Percentiles rank a stretch among this genome's conserved stretches.
These are phyloP conservation scores for Zymoseptoria tritici DNA, from an alignment of 2,329 filamentous ascomycete genomes.

Conservation along the genomic window DNA sequence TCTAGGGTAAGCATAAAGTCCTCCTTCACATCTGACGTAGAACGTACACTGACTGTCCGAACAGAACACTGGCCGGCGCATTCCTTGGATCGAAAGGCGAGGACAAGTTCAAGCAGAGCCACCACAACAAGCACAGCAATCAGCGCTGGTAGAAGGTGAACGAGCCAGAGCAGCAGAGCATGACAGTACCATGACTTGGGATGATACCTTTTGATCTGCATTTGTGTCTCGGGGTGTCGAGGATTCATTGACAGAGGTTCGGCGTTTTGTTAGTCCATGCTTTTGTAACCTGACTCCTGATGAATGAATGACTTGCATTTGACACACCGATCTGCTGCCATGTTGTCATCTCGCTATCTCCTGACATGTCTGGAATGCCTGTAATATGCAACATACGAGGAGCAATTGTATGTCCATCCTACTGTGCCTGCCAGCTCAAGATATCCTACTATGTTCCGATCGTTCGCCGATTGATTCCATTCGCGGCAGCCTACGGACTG, in stretches of 20 bases:
- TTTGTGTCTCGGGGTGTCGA: background rate
- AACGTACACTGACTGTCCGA: conserved; percentile 26
- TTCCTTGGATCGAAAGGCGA: conserved; percentile 49
- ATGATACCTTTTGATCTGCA: background rate
- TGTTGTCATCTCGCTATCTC: no score
- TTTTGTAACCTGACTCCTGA: no score
- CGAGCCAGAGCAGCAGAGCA: background rate
- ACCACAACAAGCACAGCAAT: conserved; percentile 17
- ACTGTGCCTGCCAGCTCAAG: no score
- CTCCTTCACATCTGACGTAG: background rate
- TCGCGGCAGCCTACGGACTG: background rate
- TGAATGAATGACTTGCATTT: no score
- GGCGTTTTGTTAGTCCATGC: no score
- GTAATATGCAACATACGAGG: no score
- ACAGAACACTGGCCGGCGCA: conserved; percentile 46
- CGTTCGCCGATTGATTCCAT: no score
- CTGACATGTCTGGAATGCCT: no score
- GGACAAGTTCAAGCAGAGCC: conserved; percentile 45
- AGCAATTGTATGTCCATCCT: no score
- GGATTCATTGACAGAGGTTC: no score
- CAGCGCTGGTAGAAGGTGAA: background rate
- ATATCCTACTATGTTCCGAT: no score
- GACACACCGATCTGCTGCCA: no score
- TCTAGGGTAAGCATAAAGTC: conserved; percentile 25
- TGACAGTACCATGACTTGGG: background rate